These are phyloP conservation scores for Mycena sanguinolenta DNA, from an alignment of 768 basidiomycete species.

Conservation along the genomic window DNA sequence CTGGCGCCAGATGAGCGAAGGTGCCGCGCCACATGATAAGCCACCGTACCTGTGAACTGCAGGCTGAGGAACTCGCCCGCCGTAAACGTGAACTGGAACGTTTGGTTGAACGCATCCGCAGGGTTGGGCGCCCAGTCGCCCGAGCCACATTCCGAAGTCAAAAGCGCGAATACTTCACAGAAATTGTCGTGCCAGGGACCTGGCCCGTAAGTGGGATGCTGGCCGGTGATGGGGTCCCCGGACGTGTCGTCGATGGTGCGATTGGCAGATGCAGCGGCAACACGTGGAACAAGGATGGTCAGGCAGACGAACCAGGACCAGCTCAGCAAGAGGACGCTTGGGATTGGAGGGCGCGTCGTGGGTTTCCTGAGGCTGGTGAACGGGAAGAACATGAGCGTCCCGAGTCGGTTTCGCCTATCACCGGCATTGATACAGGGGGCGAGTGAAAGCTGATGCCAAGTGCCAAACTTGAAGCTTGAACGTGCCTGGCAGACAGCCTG, in stretches of 20 bases:
- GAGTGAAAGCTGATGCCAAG: not conserved
- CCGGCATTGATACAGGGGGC: not conserved
- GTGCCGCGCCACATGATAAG: not conserved
- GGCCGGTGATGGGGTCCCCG: not conserved
- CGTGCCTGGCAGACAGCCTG: not conserved
- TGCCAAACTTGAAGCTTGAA: too few relatives aligned
- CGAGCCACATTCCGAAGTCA: not conserved
- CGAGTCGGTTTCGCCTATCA: not conserved
- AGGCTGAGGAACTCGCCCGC: not conserved
- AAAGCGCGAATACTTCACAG: not conserved
- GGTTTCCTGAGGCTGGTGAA: not conserved
- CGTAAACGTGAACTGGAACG: not conserved
- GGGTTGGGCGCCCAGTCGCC: not conserved
- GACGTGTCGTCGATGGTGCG: not conserved
- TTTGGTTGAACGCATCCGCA: not conserved
- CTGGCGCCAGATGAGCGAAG: not conserved
- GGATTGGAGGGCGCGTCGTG: not conserved
- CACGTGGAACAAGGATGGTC: not conserved
- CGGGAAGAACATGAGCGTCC: not conserved
- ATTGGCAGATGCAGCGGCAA: not conserved
- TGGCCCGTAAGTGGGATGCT: not conserved
- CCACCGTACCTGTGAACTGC: not conserved
- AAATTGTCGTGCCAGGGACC: not conserved
- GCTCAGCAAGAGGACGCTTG: not conserved
- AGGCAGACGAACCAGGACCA: not conserved